These are phyloP conservation scores for Phytophthora pinifolia DNA, from an alignment of 352 stramenopile genomes.

Conservation along the genomic window DNA sequence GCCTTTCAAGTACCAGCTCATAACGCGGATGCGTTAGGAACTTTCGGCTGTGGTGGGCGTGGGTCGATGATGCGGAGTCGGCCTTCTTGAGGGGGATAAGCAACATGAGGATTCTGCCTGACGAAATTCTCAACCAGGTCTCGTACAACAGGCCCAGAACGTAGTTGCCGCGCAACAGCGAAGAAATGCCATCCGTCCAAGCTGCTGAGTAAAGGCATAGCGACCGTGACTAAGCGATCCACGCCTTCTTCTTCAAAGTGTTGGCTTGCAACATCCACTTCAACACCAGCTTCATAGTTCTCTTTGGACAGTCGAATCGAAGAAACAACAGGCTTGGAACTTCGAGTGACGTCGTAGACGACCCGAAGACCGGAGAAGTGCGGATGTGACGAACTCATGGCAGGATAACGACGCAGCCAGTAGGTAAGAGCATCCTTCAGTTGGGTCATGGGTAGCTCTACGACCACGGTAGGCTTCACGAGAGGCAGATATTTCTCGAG, in stretches of 20 bases:
- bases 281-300: constrained; percentile 7
- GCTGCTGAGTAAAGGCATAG: constrained; percentile 28
- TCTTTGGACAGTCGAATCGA: constrained; percentile 34
- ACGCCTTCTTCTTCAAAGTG: constrained; percentile 7
- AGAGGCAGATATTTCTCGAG: constrained; percentile 74
- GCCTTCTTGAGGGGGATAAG: constrained; percentile 25
- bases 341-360: constrained; percentile 33
- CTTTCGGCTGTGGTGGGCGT: constrained; percentile 3
- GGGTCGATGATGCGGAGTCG: constrained; percentile 24
- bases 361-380: constrained; percentile 65
- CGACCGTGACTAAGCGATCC: constrained; percentile 29
- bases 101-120: constrained; percentile 14
- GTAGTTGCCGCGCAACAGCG: constrained; percentile 14
- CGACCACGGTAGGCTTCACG: constrained; percentile 46
- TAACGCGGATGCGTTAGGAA: constrained; percentile 13
- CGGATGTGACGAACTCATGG: constrained; percentile 70
- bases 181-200: constrained; percentile 43
- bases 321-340: constrained; percentile 21
- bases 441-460: constrained; percentile 48
- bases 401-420: constrained; percentile 61
- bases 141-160: constrained; percentile 29
- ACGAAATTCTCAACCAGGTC: constrained; percentile 37
- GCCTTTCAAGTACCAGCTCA: background rate
- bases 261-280: background rate
- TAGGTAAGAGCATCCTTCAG: constrained; percentile 58